Evolutionary conservation across 2,329 filamentous ascomycete species (phyloP), one percentile per base, ranked within the genome.

Genomic region (Sporothrix brunneoviolacea): DNA sequence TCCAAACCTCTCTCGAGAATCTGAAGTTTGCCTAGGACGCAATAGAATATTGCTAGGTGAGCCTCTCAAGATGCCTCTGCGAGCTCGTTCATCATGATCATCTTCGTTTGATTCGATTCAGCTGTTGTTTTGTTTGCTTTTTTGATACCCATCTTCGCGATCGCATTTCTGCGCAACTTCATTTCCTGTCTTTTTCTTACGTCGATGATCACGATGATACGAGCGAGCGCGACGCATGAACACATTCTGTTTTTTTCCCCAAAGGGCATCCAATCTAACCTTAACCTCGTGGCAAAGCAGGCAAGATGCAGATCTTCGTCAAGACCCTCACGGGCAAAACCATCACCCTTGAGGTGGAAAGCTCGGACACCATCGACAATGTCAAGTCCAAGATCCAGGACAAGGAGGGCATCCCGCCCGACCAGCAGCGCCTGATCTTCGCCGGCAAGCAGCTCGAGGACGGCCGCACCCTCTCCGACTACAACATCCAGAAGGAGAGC

Each of bases 401-500:
- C 84, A 98, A 97, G 88, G 93, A 98, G 81, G 91, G 93, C 64
- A 98, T 98, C 63, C 93, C 93, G 70, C 91, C 93, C 43, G 93
- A 97, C 80, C 93, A 97, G 76, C 93, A 98, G 81, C 91, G 93
- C 72, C 77, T 98, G 74, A 98, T 98, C 84, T 98, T 97, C 76
- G 93, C 93, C 68, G 93, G 93, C 73, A 98, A 98, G 86, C 93
- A 98, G 82, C 91, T 98, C 70, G 93, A 97, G 80, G 93, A 98
- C 70, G 93, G 93, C 74, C 91, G 93, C 69, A 97, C 93, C 66
- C 89, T 98, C 62, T 93, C 87, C 70, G 93, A 98, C 80, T 98
- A 98, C 88, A 98, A 97, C 86, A 97, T 98, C 82, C 93, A 98
- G 85, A 98, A 98, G 86, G 91, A 97, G 84, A 91, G 84, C 64